Evolutionary conservation across 441 rosid species (phyloP), one percentile per base, ranked within the genome.

Genomic region (Populus trichocarpa): DNA sequence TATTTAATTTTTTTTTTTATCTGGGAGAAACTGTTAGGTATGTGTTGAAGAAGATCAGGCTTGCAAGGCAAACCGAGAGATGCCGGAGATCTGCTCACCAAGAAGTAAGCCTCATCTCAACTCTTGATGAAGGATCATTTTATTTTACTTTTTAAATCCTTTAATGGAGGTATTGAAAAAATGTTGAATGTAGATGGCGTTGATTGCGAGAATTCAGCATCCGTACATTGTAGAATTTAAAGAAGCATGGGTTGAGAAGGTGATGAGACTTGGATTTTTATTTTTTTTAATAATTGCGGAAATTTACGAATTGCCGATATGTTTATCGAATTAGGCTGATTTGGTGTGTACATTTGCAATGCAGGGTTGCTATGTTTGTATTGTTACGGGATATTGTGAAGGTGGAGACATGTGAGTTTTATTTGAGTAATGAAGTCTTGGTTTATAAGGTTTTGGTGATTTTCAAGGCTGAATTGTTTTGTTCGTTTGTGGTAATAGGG

Each of bases 191-290:
- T 72, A 95, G 98, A 95, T 95, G 99, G 92, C 96, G 70, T 87
- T 95, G 7, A 93, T 95, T 72, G 96, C 99, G 1, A 89, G 95
- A 79, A 83, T 95, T 83, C 94, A 90, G 69, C 98, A 95, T 74
- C 98, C 97, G 64, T 93, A 90, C 84, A 90, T 95, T 66, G 95
- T 95, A 20, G 96, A 95, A 81, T 95, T 90, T 84, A 95, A 93
- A 85, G 99, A 93, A 88, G 99, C 99, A 23, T 95, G 99, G 99
- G 99, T 95, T 82, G 99, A 95, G 89, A 95, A 95, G 86, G 99
- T 92, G 82, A 79, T 3, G 74, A 46, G 13, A 22, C 71, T 36
- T 57, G 61, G 64, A 65, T 28, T 28, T 28, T 28, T 28, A 28
- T 28, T 28, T 28, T 28, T 25, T 77, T 70, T 36, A 71, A 73